Conservation (phyloP, 2,329 filamentous ascomycete genomes). For the Huntiella abstrusa region DNA sequence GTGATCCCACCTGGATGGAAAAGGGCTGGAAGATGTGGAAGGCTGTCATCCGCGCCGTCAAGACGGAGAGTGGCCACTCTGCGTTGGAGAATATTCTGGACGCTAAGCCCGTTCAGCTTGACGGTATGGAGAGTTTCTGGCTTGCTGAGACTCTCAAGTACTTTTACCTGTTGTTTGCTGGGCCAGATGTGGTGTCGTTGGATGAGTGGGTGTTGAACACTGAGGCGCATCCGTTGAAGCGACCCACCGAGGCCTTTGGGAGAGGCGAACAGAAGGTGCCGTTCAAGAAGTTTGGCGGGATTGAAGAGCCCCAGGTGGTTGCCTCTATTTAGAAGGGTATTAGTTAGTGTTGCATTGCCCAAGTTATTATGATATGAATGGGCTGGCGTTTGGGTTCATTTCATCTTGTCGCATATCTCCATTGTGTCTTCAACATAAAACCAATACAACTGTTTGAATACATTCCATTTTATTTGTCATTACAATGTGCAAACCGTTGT, state of each 20-base stretch:
- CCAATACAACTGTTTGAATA: too few species aligned
- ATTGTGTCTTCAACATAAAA: too few species aligned
- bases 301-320: background rate
- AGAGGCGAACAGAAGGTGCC: conserved; percentile 5
- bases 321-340: background rate
- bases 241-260: conserved; percentile 19
- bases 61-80: conserved; percentile 47
- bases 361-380: background rate
- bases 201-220: conserved; percentile 52
- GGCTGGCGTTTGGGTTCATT: too few species aligned
- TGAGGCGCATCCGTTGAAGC: conserved; percentile 39
- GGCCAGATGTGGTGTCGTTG: conserved; percentile 44
- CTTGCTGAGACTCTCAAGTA: conserved; percentile 83
- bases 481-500: too few species aligned
- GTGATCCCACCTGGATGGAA: conserved; percentile 54
- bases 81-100: conserved; percentile 46
- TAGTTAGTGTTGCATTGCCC: background rate
- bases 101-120: conserved; percentile 24
- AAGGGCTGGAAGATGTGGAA: conserved; percentile 77
- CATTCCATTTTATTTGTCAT: too few species aligned
- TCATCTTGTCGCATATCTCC: too few species aligned
- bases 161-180: conserved; percentile 64
- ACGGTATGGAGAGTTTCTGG: conserved; percentile 82
- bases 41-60: conserved; percentile 46
- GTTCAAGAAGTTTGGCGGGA: background rate